A percentile compares a stretch with the other conserved stretches of the same genome.
These are phyloP conservation scores for Microcos paniculata DNA, from an alignment of 345 rosid species.

Conservation along the genomic window DNA sequence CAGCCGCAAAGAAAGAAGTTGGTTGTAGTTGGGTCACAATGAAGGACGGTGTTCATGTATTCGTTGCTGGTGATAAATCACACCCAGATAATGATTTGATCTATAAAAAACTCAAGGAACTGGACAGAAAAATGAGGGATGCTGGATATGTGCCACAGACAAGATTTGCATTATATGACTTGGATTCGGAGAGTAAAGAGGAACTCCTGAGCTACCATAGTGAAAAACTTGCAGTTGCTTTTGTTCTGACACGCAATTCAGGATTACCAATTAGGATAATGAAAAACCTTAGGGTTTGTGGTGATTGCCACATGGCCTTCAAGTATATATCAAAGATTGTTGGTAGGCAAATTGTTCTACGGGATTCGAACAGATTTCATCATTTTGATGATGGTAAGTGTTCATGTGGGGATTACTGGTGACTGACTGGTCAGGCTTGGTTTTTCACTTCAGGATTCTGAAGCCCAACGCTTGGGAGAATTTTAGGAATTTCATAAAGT, in stretches of 20 bases:
- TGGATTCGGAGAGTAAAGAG: constrained; percentile 83
- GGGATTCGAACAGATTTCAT: constrained; percentile 93
- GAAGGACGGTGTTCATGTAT: constrained; percentile 88
- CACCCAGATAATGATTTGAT: constrained; percentile 66
- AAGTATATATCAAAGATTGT: constrained; percentile 76
- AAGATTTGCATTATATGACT: constrained; percentile 69
- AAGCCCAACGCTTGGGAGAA: neutral
- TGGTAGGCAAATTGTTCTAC: constrained; percentile 53
- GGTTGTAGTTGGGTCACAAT: constrained; percentile 96
- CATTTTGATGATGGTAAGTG: constrained; percentile 77
- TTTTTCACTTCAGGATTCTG: neutral
- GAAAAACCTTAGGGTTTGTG: constrained; percentile 89
- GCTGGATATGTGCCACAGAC: constrained; percentile 81
- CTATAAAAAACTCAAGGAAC: constrained; percentile 69
- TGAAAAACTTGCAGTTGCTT: constrained; percentile 87
- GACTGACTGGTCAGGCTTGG: constrained; percentile 10
- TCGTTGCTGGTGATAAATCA: constrained; percentile 75
- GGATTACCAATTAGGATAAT: constrained; percentile 77
- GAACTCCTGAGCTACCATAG: constrained; percentile 82
- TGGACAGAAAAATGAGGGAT: constrained; percentile 68
- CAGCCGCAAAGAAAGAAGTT: constrained; percentile 81
- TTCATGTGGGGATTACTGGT: constrained; percentile 89
- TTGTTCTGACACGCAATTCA: constrained; percentile 61
- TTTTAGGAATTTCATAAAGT: neutral
- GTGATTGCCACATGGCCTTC: constrained; percentile 82